A percentile compares a stretch with the other conserved stretches of the same genome.
These are phyloP conservation scores for Ceratocystis colombiana DNA, from an alignment of 2,329 filamentous ascomycete species.

Conservation along the genomic window DNA sequence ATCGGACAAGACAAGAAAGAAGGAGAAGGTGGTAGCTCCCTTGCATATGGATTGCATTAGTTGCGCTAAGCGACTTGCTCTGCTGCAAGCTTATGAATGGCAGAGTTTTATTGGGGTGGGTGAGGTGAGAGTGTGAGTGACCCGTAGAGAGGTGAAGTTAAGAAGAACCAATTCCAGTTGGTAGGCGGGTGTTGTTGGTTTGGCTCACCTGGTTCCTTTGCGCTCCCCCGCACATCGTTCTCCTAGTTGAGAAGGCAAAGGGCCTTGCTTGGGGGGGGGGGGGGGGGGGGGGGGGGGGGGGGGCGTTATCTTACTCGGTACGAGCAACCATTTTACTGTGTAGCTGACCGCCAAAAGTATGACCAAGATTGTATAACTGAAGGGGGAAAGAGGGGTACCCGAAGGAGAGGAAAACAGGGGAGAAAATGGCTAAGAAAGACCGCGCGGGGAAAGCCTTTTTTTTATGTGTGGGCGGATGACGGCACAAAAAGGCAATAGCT, in stretches of 20 bases:
- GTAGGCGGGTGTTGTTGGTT: neutral
- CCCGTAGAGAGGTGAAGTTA: neutral
- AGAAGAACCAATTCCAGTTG: neutral
- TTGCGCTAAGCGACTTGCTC: slow-evolving; percentile 4
- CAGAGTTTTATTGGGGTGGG: slow-evolving; percentile 1
- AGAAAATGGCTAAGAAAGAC: neutral
- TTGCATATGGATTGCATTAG: slow-evolving; percentile 1
- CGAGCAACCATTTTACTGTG: slow-evolving; percentile 34
- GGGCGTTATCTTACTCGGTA: no score
- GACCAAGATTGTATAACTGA: slow-evolving; percentile 18
- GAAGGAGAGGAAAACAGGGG: neutral
- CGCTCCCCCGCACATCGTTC: neutral
- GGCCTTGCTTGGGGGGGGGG: neutral
- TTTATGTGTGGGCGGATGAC: neutral
- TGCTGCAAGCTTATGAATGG: neutral
- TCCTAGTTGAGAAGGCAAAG: neutral
- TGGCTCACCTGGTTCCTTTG: neutral
- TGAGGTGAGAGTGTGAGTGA: neutral
- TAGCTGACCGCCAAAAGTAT: slow-evolving; percentile 2
- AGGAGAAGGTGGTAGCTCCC: slow-evolving; percentile 1
- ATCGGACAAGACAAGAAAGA: neutral
- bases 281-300: neutral
- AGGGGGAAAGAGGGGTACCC: slow-evolving; percentile 18
- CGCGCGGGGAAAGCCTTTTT: neutral
- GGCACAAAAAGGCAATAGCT: neutral